phyloP scores from a whole-genome alignment of 1,284 basidiomycete genomes.

The Rhodotorula sp. region DNA sequence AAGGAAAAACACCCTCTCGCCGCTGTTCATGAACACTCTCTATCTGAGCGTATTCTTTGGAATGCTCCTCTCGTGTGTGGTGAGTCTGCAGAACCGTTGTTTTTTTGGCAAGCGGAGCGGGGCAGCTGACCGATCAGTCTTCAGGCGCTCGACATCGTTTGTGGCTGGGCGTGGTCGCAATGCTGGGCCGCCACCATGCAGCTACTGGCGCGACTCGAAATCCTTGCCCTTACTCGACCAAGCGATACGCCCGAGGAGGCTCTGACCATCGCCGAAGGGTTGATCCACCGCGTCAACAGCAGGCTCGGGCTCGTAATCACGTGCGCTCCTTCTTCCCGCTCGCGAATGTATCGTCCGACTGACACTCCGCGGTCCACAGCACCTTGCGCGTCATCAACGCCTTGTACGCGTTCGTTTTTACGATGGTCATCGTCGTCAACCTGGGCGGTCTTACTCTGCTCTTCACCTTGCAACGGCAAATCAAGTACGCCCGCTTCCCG shows the following conservation, averaged over 20 bases:
- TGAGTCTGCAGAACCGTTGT: too few species aligned
- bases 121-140: too few species aligned
- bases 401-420: slow-evolving; percentile 6
- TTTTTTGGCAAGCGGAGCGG: too few species aligned
- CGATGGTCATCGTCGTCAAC: slow-evolving; percentile 16
- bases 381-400: slow-evolving; percentile 3
- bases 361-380: neutral
- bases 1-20: slow-evolving; percentile 17
- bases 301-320: slow-evolving; percentile 9
- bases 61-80: slow-evolving; percentile 1
- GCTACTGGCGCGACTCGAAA: neutral
- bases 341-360: neutral
- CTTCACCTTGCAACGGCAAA: slow-evolving; percentile 22
- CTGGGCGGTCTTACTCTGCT: slow-evolving; percentile 19
- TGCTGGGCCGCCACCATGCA: neutral
- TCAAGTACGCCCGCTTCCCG: slow-evolving; percentile 6
- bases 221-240: too few species aligned
- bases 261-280: neutral
- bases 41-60: slow-evolving; percentile 13
- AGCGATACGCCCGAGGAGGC: neutral
- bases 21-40: slow-evolving; percentile 10
- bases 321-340: neutral
- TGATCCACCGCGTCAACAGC: slow-evolving; percentile 1
- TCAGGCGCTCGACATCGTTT: too few species aligned
- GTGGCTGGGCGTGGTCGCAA: too few species aligned